A percentile compares a stretch with the other conserved stretches of the same genome.
These are phyloP conservation scores for Cystofilobasidium ferigula DNA, from an alignment of 768 basidiomycete species.

Conservation along the genomic window DNA sequence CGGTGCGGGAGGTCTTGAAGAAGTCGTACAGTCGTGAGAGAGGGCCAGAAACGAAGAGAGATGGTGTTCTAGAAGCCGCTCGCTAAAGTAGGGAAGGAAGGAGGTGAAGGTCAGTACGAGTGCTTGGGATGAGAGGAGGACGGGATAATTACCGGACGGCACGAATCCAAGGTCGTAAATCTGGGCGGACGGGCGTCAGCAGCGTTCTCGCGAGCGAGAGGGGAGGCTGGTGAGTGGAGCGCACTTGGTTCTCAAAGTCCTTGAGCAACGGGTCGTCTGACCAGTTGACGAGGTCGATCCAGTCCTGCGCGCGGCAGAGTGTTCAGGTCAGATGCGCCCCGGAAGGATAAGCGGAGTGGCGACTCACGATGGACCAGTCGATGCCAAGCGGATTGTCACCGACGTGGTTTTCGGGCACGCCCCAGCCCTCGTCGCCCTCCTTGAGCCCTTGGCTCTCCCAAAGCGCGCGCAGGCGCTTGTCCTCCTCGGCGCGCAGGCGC, in stretches of 20 bases:
- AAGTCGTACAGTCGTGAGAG: too few species aligned
- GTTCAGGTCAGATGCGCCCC: not conserved
- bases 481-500: conserved; percentile 3
- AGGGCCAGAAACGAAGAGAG: too few species aligned
- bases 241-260: conserved; percentile 21
- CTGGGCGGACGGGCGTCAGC: not conserved
- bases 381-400: conserved; percentile 24
- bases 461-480: conserved; percentile 7
- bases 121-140: too few species aligned
- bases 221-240: not conserved
- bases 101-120: too few species aligned
- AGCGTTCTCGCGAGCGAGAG: not conserved
- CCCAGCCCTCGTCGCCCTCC: conserved; percentile 20
- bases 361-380: conserved; percentile 10
- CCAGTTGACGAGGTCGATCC: conserved; percentile 17
- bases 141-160: too few species aligned
- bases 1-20: too few species aligned
- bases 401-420: conserved; percentile 6
- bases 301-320: not conserved
- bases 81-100: too few species aligned
- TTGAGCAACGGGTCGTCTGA: conserved; percentile 19
- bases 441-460: conserved; percentile 15
- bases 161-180: conserved; percentile 19
- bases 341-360: not conserved
- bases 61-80: too few species aligned